These are phyloP conservation scores for Neckera pumila DNA, from an alignment of 225 moss, liverwort and hornwort species.

Conservation along the genomic window DNA sequence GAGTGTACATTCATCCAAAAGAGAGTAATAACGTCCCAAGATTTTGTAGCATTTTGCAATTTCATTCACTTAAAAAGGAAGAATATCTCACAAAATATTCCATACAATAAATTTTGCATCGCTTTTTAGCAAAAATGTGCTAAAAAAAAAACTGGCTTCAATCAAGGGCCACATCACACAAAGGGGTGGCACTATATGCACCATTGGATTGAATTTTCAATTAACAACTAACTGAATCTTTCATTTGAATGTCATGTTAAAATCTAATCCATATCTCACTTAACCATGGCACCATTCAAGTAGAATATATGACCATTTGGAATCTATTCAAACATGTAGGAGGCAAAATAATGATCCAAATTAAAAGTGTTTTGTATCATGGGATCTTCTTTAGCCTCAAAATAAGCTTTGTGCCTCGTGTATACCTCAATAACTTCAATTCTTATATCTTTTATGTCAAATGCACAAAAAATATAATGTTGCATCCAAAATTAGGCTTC, in stretches of 20 bases:
- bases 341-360: background rate
- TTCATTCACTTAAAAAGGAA: no score
- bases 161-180: no score
- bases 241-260: background rate
- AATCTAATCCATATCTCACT: background rate
- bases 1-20: no score
- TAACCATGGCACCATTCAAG: accelerated
- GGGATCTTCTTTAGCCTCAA: background rate
- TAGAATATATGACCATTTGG: background rate
- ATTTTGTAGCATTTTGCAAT: no score
- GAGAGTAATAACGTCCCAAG: no score
- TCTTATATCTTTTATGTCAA: background rate
- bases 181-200: background rate
- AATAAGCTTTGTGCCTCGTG: accelerated
- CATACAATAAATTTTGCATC: no score
- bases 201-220: background rate
- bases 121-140: no score
- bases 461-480: background rate
- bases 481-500: background rate
- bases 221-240: background rate
- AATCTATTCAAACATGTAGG: background rate
- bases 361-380: background rate
- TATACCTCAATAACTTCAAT: background rate
- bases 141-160: no score
- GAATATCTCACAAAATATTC: no score